Evolutionary conservation across 306 rosid genomes (phyloP).

Genomic region (Rubus idaeus): DNA sequence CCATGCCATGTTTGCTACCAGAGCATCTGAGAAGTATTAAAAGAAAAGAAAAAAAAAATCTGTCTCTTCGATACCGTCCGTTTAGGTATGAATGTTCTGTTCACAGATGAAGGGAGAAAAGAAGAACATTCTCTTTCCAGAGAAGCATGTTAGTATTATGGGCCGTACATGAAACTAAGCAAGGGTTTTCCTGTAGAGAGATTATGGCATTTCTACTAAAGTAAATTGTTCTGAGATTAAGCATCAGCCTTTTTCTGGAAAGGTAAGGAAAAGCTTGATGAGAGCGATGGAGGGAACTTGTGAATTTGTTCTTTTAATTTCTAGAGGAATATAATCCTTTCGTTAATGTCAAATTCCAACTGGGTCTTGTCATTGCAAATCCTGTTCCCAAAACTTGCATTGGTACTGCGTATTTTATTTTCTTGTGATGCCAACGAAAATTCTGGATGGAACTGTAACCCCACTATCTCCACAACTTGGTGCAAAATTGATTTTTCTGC

Average conservation of each 20-base stretch:
- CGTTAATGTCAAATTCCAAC: constrained; percentile 32
- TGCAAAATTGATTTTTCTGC: constrained; percentile 30
- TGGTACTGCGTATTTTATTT: constrained; percentile 26
- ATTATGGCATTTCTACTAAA: not conserved
- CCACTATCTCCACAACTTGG: constrained; percentile 43
- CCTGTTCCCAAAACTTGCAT: constrained; percentile 28
- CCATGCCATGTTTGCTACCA: constrained; percentile 11
- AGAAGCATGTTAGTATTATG: not conserved
- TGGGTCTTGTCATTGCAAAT: constrained; percentile 42
- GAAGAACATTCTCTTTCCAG: not conserved
- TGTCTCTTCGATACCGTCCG: constrained; percentile 35
- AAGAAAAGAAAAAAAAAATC: constrained; percentile 29
- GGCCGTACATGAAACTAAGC: not conserved
- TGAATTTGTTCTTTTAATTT: constrained; percentile 53
- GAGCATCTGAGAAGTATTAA: constrained; percentile 31
- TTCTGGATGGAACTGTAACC: constrained; percentile 44
- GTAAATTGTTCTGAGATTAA: constrained; percentile 15
- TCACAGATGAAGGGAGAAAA: not conserved
- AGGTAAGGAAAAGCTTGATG: constrained; percentile 24
- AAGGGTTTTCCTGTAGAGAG: not conserved
- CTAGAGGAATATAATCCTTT: constrained; percentile 45
- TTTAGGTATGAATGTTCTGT: not conserved
- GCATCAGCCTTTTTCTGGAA: constrained; percentile 37
- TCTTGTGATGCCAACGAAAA: constrained; percentile 27
- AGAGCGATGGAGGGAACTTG: constrained; percentile 34